Base-by-base conservation (phyloP, 2,329 filamentous ascomycete species). In the Sordariomycetes sp. region DNA sequence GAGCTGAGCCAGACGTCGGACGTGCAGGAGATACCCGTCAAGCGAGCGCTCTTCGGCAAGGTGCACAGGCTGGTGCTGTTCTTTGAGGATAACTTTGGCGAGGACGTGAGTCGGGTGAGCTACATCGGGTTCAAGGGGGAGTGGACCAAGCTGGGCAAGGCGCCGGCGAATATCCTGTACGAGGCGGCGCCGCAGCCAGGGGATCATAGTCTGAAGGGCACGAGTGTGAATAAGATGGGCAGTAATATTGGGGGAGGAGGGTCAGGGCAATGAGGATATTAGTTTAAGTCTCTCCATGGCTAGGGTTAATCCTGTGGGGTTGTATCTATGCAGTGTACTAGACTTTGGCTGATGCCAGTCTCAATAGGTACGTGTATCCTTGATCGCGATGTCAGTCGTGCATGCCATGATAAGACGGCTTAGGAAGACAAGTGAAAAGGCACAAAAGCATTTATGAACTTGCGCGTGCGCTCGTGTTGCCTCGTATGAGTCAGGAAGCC, bases 71-170 rank as follows among this genome's bases (percentile, higher is more conserved):
- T 98, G 40, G 77, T 80, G 11, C 66, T 98, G 32, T 96, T 96
- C 64, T 83, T 96, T 47, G 81, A 85, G 48, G 86, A 95, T 55
- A 98, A 96, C 53, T 94, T 90, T 59, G 73, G 78, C 46, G 72
- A 76, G 31, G 85, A 93, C 36, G 77, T 82, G 36, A 90, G 85
- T 29, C 71, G 78, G 32, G 56, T 96, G 3, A 79, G 70, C 41
- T 98, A 95, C 60, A 43, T 96, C 37, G 92, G 85, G 1, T 96
- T 98, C 66, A 88, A 86, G 61, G 92, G 92, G 17, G 86, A 94
- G 59, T 96, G 86, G 70, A 92, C 92, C 74, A 78, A 79, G 54
- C 59, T 94, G 50, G 92, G 82, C 16, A 50, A 51, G 41, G 62
- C 55, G 53, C 87, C 92, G 1, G 66, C 82, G 6, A 86, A 82